Evolutionary conservation across 352 stramenopile genomes (phyloP), one percentile per base, ranked within the genome.

Genomic region (Phytopythium helicoides): DNA sequence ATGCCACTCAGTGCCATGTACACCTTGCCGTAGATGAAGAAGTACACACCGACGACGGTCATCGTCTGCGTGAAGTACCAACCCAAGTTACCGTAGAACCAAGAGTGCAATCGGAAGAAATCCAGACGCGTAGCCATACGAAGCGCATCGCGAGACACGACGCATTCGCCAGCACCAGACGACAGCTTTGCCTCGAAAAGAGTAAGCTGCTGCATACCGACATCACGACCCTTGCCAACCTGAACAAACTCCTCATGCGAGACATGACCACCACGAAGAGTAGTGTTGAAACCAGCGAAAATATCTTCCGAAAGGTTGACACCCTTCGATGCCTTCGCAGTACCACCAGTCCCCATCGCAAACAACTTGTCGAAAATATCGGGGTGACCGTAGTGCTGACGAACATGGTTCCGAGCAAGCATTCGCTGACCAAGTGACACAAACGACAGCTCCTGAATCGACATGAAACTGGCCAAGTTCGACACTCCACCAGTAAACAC

Each of bases 51-150:
- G 8, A 98, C 77, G 12, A 99, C 92, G 3, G 96, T 99, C 60
- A 99, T 86, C 18, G 97, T 95, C 64, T 98, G 97, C 7, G 93
- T 97, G 56, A 99, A 97, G 76, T 99, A 99, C 81, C 97, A 97
- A 44, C 97, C 97, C 68, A 99, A 95, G 61, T 98, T 98, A 62
- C 97, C 97, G 68, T 98, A 99, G 68, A 99, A 99, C 81, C 96
- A 98, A 6, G 89, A 98, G 58, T 98, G 74, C 21, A 99, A 75
- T 56, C 97, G 93, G 73, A 93, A 98, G 60, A 99, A 99, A 63
- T 99, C 97, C 1, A 99, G 75, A 48, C 97, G 89, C 45, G 94
- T 87, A 26, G 91, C 95, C 78, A 99, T 96, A 19, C 97, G 81
- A 71, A 97, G 92, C 0, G 97, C 93, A 76, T 99, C 97, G 52